A percentile compares a stretch with the other conserved stretches of the same genome.
phyloP scores from a whole-genome alignment of 2,329 filamentous ascomycete species.

The Penicillium sp. region DNA sequence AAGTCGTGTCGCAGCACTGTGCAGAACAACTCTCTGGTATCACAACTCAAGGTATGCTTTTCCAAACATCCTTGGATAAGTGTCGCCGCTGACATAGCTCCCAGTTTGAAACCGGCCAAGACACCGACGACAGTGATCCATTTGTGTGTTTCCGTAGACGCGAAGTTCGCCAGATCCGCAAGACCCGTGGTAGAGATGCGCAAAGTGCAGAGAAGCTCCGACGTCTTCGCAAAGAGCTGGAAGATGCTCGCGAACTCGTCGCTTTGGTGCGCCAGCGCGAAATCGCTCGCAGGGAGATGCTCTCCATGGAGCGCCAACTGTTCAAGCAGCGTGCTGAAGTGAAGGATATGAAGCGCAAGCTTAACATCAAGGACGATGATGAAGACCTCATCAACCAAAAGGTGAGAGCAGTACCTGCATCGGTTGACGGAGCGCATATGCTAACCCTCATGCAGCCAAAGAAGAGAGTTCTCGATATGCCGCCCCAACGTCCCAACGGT shows the following conservation, averaged over 20 bases:
- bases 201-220: conserved; percentile 94
- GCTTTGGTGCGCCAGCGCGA: conserved; percentile 79
- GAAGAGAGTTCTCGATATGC: conserved; percentile 64
- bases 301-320: conserved; percentile 72
- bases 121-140: conserved; percentile 92
- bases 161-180: conserved; percentile 90
- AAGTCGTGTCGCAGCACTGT: conserved; percentile 67
- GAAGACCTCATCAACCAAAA: conserved; percentile 95
- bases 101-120: conserved; percentile 84
- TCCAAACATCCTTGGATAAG: conserved; percentile 1
- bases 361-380: conserved; percentile 89
- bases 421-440: conserved; percentile 40
- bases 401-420: conserved; percentile 55
- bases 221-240: conserved; percentile 84
- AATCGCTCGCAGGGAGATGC: conserved; percentile 72
- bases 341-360: conserved; percentile 83
- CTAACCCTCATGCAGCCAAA: conserved; percentile 62
- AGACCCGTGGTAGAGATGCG: conserved; percentile 89
- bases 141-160: conserved; percentile 97
- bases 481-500: conserved; percentile 63
- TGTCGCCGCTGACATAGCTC: conserved; percentile 15
- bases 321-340: conserved; percentile 81
- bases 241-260: conserved; percentile 82
- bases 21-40: conserved; percentile 73
- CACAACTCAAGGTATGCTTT: conserved; percentile 68